A percentile compares a stretch with the other conserved stretches of the same genome.
These are phyloP conservation scores for Rutstroemia sp. DNA, from an alignment of 2,329 filamentous ascomycete species.

Conservation along the genomic window DNA sequence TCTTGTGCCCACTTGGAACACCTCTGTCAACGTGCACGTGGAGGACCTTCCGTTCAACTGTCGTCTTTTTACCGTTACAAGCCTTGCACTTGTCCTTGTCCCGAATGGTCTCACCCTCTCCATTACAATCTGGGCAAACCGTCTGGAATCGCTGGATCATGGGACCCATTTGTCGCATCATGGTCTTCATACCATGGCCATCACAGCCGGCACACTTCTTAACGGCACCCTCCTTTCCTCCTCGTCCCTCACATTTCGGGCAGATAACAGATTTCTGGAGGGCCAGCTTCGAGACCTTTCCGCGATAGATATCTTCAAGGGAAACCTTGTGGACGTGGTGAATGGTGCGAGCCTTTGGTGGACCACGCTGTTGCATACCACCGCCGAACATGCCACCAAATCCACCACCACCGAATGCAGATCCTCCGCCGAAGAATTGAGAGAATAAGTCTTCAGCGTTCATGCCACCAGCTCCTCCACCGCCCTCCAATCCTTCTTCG, in stretches of 20 bases:
- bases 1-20: conserved; percentile 88
- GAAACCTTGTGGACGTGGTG: conserved; percentile 98
- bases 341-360: conserved; percentile 85
- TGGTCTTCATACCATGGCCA: conserved; percentile 96
- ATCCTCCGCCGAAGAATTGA: conserved; percentile 81
- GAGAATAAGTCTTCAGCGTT: conserved; percentile 93
- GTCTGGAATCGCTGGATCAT: conserved; percentile 99
- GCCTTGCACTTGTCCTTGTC: conserved; percentile 97
- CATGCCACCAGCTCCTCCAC: conserved; percentile 74
- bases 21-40: conserved; percentile 97
- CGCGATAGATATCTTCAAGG: conserved; percentile 94
- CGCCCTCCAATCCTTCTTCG: conserved; percentile 90
- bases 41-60: conserved; percentile 94
- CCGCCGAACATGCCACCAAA: conserved; percentile 71
- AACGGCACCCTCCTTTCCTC: conserved; percentile 96
- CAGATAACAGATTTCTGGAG: conserved; percentile 97
- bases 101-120: conserved; percentile 92
- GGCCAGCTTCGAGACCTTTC: conserved; percentile 95
- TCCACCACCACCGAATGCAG: conserved; percentile 58
- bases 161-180: conserved; percentile 99
- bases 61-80: conserved; percentile 95
- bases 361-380: conserved; percentile 72
- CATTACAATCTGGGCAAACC: conserved; percentile 95
- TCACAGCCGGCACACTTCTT: conserved; percentile 88
- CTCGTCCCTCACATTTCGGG: conserved; percentile 84